Evolutionary conservation across 768 basidiomycete genomes (phyloP).

Genomic region (Pleurotus pulmonarius): DNA sequence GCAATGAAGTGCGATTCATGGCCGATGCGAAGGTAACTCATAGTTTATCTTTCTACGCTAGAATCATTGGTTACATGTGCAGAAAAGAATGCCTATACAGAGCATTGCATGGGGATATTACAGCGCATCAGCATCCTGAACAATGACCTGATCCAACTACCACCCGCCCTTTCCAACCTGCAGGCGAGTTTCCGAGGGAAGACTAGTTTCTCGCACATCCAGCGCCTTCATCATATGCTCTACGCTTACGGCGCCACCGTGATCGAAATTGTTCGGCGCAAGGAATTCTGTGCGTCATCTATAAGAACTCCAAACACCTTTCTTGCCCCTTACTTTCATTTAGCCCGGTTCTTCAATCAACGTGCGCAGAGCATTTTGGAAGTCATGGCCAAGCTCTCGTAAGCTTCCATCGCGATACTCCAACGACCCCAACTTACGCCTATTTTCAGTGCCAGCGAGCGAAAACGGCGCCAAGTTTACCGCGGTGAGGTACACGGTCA

Average conservation of each 20-base stretch:
- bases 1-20: slow-evolving; percentile 57
- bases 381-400: slow-evolving; percentile 87
- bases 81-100: slow-evolving; percentile 68
- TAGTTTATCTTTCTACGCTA: neutral
- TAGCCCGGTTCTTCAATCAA: slow-evolving; percentile 78
- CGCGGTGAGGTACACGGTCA: slow-evolving; percentile 80
- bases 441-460: slow-evolving; percentile 59
- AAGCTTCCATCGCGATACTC: slow-evolving; percentile 23
- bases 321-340: neutral
- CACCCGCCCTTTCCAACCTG: slow-evolving; percentile 56
- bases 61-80: slow-evolving; percentile 17
- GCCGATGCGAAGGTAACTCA: slow-evolving; percentile 48
- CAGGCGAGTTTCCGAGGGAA: slow-evolving; percentile 72
- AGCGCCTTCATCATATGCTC: slow-evolving; percentile 82
- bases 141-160: slow-evolving; percentile 73
- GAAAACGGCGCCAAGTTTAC: slow-evolving; percentile 81
- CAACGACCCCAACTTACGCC: neutral
- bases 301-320: neutral
- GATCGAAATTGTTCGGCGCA: slow-evolving; percentile 85
- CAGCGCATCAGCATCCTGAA: slow-evolving; percentile 80
- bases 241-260: slow-evolving; percentile 92
- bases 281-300: slow-evolving; percentile 71
- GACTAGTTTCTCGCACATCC: slow-evolving; percentile 88
- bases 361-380: slow-evolving; percentile 79
- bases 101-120: slow-evolving; percentile 60